A percentile compares a stretch with the other conserved stretches of the same genome.
Conservation (phyloP, 768 basidiomycete genomes). For the Tulasnella sp. region DNA sequence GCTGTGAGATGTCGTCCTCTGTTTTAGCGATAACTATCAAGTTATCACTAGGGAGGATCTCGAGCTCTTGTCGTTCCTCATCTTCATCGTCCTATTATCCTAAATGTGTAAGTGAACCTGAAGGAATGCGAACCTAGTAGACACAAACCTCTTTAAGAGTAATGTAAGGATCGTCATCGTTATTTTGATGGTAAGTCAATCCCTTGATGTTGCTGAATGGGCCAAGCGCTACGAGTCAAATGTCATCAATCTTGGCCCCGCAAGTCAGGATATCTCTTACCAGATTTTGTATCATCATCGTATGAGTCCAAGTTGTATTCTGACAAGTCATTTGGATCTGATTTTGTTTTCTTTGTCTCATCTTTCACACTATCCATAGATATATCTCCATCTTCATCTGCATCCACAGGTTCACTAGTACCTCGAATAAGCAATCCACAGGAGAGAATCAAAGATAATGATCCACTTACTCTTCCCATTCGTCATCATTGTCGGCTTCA, state of each 20-base stretch:
- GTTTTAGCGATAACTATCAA: slow-evolving; percentile 88
- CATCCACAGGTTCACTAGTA: background rate
- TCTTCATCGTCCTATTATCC: slow-evolving; percentile 49
- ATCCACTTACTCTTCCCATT: slow-evolving; percentile 91
- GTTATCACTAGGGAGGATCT: slow-evolving; percentile 82
- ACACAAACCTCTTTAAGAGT: slow-evolving; percentile 76
- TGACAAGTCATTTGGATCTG: slow-evolving; percentile 52
- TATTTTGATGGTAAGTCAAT: slow-evolving; percentile 78
- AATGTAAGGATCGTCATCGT: slow-evolving; percentile 92
- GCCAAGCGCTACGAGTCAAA: slow-evolving; percentile 25
- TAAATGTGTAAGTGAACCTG: background rate
- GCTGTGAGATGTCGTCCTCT: slow-evolving; percentile 88
- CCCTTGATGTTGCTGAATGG: slow-evolving; percentile 96
- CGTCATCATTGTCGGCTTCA: slow-evolving; percentile 52
- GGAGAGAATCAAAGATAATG: slow-evolving; percentile 9
- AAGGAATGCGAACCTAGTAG: background rate
- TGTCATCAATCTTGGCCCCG: background rate
- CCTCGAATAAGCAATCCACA: background rate
- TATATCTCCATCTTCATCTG: slow-evolving; percentile 35
- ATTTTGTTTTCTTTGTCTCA: slow-evolving; percentile 21
- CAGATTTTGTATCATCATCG: slow-evolving; percentile 54
- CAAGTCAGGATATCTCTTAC: slow-evolving; percentile 17
- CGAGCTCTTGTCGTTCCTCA: slow-evolving; percentile 78
- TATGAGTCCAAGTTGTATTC: slow-evolving; percentile 88
- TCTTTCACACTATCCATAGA: slow-evolving; percentile 51